Base-by-base conservation (phyloP, 805 yeast species). In the Starmera caribaea region DNA sequence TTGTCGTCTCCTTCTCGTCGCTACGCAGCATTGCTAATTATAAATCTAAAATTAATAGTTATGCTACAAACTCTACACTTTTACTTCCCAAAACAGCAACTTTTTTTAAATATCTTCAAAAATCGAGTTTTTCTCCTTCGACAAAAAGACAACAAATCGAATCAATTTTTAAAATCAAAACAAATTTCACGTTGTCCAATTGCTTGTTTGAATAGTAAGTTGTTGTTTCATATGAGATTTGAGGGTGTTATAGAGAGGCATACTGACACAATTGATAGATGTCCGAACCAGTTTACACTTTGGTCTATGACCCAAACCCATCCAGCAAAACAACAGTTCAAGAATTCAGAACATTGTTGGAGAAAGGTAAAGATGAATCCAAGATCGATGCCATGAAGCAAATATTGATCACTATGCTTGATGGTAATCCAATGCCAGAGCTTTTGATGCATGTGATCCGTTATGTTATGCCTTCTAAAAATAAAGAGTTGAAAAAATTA, bases 371-470 rank as follows among this genome's bases (percentile, higher is more conserved):
- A 46, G 98, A 90, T 59, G 95, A 81, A 30, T 78, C 76, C 50
- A 89, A 90, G 64, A 76, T 90, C 48, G 83, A 77, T 38, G 81
- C 96, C 44, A 92, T 92, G 98, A 83, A 83, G 55, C 75, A 76
- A 53, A 83, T 92, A 49, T 72, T 92, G 49, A 76, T 84, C 43
- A 73, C 86, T 38, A 88, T 94, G 78, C 73, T 92, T 47, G 90
- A 86, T 57, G 96, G 97, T 29, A 95, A 90, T 53, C 79, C 94
- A 43, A 70, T 90, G 79, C 94, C 96, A 14, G 92, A 84, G 43
- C 68, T 92, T 49, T 74, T 92, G 63, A 92, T 92, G 98, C 96
- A 89, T 59, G 85, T 92, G 50, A 90, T 92, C 55, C 80, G 98
- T 56, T 94, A 86, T 55, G 90, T 94, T 42, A 88, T 92, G 97